Evolutionary conservation across 192 early-diverging fungal species (phyloP).

Genomic region (Radiomyces spectabilis): DNA sequence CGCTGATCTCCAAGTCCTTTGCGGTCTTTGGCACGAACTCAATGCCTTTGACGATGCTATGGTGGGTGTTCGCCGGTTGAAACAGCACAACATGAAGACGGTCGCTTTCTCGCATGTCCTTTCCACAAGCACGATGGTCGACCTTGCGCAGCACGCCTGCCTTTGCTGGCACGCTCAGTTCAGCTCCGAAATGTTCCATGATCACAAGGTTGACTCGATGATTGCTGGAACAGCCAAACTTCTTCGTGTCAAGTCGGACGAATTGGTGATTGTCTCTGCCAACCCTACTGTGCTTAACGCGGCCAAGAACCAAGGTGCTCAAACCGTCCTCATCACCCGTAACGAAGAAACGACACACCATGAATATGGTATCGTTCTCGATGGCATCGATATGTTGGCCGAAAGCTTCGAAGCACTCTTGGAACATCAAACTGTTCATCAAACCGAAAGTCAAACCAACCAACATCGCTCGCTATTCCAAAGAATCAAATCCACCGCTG

Average conservation of each 20-base stretch:
- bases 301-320: slow-evolving; percentile 6
- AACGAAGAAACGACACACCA: background rate
- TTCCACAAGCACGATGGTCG: slow-evolving; percentile 11
- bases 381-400: slow-evolving; percentile 17
- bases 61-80: slow-evolving; percentile 10
- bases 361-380: background rate
- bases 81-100: slow-evolving; percentile 5
- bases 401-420: slow-evolving; percentile 20
- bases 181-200: slow-evolving; percentile 5
- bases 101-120: slow-evolving; percentile 17
- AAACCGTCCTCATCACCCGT: slow-evolving; percentile 8
- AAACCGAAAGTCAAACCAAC: background rate
- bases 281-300: background rate
- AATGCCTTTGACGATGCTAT: slow-evolving; percentile 13
- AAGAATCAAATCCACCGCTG: no score
- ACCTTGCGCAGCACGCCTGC: slow-evolving; percentile 6
- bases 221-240: background rate
- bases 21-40: slow-evolving; percentile 4
- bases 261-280: slow-evolving; percentile 15
- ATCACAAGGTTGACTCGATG: background rate
- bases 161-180: slow-evolving; percentile 23
- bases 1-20: slow-evolving; percentile 3
- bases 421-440: slow-evolving; percentile 8
- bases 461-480: no score
- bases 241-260: background rate